These are phyloP conservation scores for Myxozyma lipomycoides DNA, from an alignment of 805 yeast species.

Conservation along the genomic window DNA sequence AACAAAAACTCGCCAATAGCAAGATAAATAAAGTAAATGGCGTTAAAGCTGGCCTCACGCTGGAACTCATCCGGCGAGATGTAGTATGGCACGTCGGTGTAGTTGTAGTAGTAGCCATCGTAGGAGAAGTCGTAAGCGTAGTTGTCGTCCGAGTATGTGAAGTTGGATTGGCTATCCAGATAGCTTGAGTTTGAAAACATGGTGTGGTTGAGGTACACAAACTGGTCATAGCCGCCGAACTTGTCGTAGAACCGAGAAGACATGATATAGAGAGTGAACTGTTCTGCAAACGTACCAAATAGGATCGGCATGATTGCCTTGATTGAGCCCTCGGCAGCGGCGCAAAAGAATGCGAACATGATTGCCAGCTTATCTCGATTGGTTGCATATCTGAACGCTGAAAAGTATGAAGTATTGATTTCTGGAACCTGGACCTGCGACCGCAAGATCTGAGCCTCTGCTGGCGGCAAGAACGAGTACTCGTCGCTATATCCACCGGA, in stretches of 20 bases:
- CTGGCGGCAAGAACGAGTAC: constrained; percentile 31
- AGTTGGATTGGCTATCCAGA: constrained; percentile 6
- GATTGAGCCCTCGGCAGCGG: constrained; percentile 22
- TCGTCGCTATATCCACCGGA: constrained; percentile 7
- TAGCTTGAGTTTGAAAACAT: constrained; percentile 5
- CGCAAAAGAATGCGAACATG: constrained; percentile 14
- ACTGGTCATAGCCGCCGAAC: constrained; percentile 22
- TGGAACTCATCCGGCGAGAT: constrained; percentile 34
- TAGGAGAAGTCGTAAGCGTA: constrained; percentile 9
- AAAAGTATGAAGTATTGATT: constrained; percentile 29
- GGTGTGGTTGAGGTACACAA: constrained; percentile 11
- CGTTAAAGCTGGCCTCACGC: constrained; percentile 35
- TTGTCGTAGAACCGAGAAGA: constrained; percentile 20
- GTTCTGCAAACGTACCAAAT: constrained; percentile 40
- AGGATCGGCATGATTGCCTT: constrained; percentile 39
- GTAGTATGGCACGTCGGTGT: constrained; percentile 22
- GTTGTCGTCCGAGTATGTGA: constrained; percentile 2
- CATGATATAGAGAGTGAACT: constrained; percentile 36
- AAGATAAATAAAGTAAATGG: constrained; percentile 41
- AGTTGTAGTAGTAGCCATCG: constrained; percentile 14
- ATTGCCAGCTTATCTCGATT: constrained; percentile 4
- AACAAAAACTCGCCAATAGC: constrained; percentile 37
- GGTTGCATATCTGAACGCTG: constrained; percentile 38
- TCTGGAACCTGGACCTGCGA: constrained; percentile 34
- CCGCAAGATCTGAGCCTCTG: constrained; percentile 37